phyloP scores from a whole-genome alignment of 176 grass and related monocot species.

The Aechmea fasciata region DNA sequence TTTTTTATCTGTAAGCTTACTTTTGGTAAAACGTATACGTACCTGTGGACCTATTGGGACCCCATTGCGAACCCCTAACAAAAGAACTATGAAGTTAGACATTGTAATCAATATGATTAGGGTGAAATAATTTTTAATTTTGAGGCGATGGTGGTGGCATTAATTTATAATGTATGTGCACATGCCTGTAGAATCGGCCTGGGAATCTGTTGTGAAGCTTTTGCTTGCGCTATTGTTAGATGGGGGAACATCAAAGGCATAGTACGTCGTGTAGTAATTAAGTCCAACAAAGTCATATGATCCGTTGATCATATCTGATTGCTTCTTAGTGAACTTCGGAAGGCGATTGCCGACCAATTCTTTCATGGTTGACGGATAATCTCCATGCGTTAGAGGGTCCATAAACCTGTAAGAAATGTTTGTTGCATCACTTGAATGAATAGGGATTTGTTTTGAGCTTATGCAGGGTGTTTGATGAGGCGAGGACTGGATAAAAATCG shows the following conservation, averaged over 20 bases:
- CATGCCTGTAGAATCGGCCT: background rate
- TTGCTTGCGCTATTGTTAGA: slow-evolving; percentile 31
- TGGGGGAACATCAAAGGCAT: slow-evolving; percentile 16
- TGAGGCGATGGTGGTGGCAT: slow-evolving; percentile 37
- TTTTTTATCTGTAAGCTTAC: background rate
- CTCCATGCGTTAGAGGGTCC: slow-evolving; percentile 36
- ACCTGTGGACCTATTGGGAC: slow-evolving; percentile 23
- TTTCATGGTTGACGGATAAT: slow-evolving; percentile 43
- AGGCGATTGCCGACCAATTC: slow-evolving; percentile 28
- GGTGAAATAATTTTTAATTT: background rate
- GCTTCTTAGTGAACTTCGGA: slow-evolving; percentile 34
- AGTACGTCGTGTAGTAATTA: slow-evolving; percentile 50
- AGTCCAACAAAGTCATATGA: slow-evolving; percentile 56
- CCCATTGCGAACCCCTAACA: slow-evolving; percentile 37
- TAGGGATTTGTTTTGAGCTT: too few relatives aligned
- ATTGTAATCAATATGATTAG: background rate
- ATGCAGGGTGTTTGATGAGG: too few relatives aligned
- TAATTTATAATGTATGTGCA: slow-evolving; percentile 39
- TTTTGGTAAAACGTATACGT: background rate
- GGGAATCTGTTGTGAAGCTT: slow-evolving; percentile 15
- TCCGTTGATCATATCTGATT: slow-evolving; percentile 38
- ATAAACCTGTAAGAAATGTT: slow-evolving; percentile 24
- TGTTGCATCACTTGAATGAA: too few relatives aligned
- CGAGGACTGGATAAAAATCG: too few relatives aligned
- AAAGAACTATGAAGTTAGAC: background rate